Percentiles rank a stretch among this genome's conserved stretches.
Evolutionary conservation across 2,329 filamentous ascomycete genomes (phyloP).

Genomic region (Massarina eburnea): DNA sequence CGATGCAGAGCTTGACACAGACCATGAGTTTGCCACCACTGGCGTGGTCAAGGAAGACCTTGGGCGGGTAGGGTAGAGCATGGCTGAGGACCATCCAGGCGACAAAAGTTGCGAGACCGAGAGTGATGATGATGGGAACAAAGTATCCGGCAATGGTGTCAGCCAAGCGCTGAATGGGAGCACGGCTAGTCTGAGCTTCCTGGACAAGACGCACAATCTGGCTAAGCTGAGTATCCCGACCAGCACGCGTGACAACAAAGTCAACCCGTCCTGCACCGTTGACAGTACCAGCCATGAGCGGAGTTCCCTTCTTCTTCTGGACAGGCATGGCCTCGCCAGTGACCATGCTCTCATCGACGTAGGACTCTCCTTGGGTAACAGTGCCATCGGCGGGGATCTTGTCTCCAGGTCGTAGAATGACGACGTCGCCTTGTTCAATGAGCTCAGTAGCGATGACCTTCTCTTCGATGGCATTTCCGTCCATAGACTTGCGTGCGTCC

Average conservation of each 20-base stretch:
- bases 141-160: constrained; percentile 93
- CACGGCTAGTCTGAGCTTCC: constrained; percentile 90
- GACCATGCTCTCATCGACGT: constrained; percentile 97
- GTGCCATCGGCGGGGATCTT: constrained; percentile 94
- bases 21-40: constrained; percentile 95
- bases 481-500: constrained; percentile 42
- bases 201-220: constrained; percentile 99
- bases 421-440: constrained; percentile 89
- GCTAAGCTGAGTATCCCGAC: constrained; percentile 92
- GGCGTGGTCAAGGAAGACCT: constrained; percentile 77
- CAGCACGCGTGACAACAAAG: constrained; percentile 87
- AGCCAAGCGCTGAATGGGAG: constrained; percentile 90
- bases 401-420: constrained; percentile 89
- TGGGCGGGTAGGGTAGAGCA: constrained; percentile 77
- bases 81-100: constrained; percentile 96
- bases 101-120: constrained; percentile 83
- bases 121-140: constrained; percentile 81
- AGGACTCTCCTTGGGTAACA: constrained; percentile 85
- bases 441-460: constrained; percentile 89
- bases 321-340: constrained; percentile 97
- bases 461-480: constrained; percentile 72
- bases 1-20: constrained; percentile 95
- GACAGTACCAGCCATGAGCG: constrained; percentile 89
- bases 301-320: constrained; percentile 77
- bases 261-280: constrained; percentile 91